phyloP scores from a whole-genome alignment of 2,329 filamentous ascomycete species.

The Tolypocladium pustulatum region DNA sequence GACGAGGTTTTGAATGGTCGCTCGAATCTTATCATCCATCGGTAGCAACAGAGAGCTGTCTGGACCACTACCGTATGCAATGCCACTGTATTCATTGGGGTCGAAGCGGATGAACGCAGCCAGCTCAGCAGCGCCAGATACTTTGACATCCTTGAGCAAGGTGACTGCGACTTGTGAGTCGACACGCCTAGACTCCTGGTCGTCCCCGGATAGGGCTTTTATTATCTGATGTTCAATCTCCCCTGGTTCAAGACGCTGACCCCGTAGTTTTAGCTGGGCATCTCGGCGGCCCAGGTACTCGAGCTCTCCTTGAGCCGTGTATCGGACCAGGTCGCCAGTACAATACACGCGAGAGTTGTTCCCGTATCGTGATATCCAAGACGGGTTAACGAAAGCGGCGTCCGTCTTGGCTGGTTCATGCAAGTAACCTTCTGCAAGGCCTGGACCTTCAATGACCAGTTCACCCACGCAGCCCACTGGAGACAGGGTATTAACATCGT shows the following conservation, averaged over 20 bases:
- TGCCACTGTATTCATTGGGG: not conserved
- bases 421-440: conserved; percentile 13
- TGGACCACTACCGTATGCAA: no score
- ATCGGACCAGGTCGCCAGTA: conserved; percentile 35
- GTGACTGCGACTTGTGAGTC: not conserved
- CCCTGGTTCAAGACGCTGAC: conserved; percentile 39
- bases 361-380: conserved; percentile 11
- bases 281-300: conserved; percentile 41
- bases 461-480: conserved; percentile 13
- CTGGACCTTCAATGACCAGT: conserved; percentile 13
- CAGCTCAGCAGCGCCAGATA: not conserved
- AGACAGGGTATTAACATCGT: conserved; percentile 6
- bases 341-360: conserved; percentile 21
- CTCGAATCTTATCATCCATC: not conserved
- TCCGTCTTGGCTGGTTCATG: conserved; percentile 9
- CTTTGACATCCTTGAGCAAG: not conserved
- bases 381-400: conserved; percentile 15
- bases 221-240: conserved; percentile 9
- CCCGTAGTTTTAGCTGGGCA: conserved; percentile 46
- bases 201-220: not conserved
- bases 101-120: not conserved
- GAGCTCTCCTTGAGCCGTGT: conserved; percentile 26
- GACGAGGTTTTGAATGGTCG: not conserved
- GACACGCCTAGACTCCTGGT: not conserved
- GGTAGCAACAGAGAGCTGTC: not conserved